Base-by-base conservation (phyloP, 2,329 filamentous ascomycete species). In the Fonsecaea monophora region DNA sequence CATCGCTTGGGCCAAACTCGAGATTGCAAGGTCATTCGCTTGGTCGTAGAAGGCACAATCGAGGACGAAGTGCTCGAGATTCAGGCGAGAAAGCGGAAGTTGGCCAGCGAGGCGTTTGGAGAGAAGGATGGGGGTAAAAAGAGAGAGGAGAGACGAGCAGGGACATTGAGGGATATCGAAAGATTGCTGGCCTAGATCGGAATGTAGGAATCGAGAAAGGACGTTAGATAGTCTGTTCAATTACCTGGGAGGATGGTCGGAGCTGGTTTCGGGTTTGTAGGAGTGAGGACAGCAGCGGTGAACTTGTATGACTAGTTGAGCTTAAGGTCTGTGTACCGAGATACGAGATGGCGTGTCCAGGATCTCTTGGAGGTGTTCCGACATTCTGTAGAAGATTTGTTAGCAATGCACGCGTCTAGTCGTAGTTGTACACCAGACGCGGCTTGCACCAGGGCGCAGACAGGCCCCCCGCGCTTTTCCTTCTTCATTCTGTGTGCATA, bases 1-100 rank as follows among this genome's bases (percentile, higher is more conserved):
- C 92, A 97, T 75, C 86, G 93, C 0, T 83, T 97, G 0, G 93
- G 93, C 0, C 94, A 97, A 80, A 94, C 85, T 70, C 86, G 90
- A 42, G 85, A 89, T 68, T 93, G 90, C 0, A 93, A 87, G 1
- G 89, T 96, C 1, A 95, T 92, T 83, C 84, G 92, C 55, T 82
- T 97, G 9, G 87, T 97, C 1, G 90, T 96, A 80, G 90, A 96
- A 72, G 86, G 84, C 0, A 91, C 87, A 7, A 88, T 97, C 4
- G 94, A 97, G 77, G 91, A 96, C 76, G 84, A 88, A 0, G 92
- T 96, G 21, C 80, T 96, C 42, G 84, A 88, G 18, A 88, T 96
- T 55, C 93, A 97, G 77, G 83, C 86, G 45, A 87, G 90, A 73
- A 97, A 97, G 83, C 84, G 92, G 48, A 85, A 89, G 73, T 79